Percentiles rank a stretch among this genome's conserved stretches.
phyloP scores from a whole-genome alignment of 805 yeast genomes.

The Ogataea thermomethanolica region DNA sequence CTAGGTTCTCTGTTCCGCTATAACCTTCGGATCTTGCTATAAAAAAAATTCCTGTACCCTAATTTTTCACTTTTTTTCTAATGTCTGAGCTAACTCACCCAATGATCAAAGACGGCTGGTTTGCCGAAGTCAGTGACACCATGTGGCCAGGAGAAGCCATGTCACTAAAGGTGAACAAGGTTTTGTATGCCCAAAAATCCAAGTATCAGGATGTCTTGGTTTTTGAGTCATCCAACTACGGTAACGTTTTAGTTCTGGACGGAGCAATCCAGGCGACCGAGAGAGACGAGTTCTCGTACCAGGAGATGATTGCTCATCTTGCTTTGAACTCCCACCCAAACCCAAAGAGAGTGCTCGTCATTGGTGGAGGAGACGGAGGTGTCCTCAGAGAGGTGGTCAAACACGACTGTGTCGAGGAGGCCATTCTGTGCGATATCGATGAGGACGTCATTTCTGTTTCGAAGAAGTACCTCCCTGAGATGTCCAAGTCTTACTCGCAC shows the following conservation, averaged over 20 bases:
- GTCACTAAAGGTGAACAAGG: conserved; percentile 82
- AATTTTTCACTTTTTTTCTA: conserved; percentile 4
- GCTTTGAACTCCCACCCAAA: conserved; percentile 91
- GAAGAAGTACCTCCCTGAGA: conserved; percentile 81
- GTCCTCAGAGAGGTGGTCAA: conserved; percentile 92
- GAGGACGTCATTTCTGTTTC: conserved; percentile 87
- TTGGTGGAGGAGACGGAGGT: conserved; percentile 99
- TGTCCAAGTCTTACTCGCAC: conserved; percentile 80
- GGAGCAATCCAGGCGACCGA: conserved; percentile 95
- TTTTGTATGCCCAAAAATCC: conserved; percentile 80
- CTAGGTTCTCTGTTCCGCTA: too few relatives aligned
- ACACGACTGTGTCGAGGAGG: conserved; percentile 82
- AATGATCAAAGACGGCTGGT: conserved; percentile 84
- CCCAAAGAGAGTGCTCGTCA: conserved; percentile 89
- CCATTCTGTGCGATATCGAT: conserved; percentile 91
- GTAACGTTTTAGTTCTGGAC: conserved; percentile 92
- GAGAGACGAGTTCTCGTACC: conserved; percentile 96
- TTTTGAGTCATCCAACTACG: conserved; percentile 89
- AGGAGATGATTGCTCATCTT: conserved; percentile 96
- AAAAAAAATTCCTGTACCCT: neutral
- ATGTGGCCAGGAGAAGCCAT: conserved; percentile 99
- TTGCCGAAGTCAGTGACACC: conserved; percentile 89
- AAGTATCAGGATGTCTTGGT: conserved; percentile 91
- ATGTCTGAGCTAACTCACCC: conserved; percentile 48
- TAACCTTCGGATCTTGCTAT: neutral